Base-by-base conservation (phyloP, 345 rosid genomes). In the sweet orange (Citrus sinensis) region DNA sequence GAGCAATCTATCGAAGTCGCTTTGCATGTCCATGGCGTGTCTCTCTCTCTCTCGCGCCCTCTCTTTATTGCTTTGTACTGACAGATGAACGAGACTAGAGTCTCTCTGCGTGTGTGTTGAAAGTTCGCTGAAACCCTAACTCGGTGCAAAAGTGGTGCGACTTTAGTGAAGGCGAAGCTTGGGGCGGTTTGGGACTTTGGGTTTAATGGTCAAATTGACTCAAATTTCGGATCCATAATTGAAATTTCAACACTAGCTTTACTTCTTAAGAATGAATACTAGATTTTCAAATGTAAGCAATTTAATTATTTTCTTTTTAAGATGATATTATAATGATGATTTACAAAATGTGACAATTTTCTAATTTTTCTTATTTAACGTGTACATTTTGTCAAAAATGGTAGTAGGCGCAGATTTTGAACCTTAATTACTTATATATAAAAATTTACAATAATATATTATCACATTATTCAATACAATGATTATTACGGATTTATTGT, bases 1-100 rank as follows among this genome's bases (percentile, higher is more conserved):
- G 25, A 93, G 51, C 30, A 95, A 59, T 42, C 90, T 85, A 67
- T 92, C 98, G 76, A 93, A 87, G 14, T 95, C 98, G 70, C 69
- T 84, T 67, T 82, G 84, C 84, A 86, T 80, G 35, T 92, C 95
- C 98, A 95, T 95, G 83, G 83, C 84, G 64, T 51, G 22, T 19
- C 64, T 62, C 24, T 16, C 13, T 29, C 9, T 30, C 49, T 4
- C 14, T 20, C 40, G 40, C 39, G 30, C 19, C 13, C 51, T 59
- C 24, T 9, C 39, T 64, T 9, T 24, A 7, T 27, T 20, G 5
- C 56, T 10, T 71, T 32, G 27, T 22, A 42, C 70, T 7, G 66
- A 73, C 49, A 16, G 37, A 77, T 14, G n/a, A 25, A n/a, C 17
- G 58, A 20, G 67, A 8, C 10, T 24, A 27, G 46, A 34, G 49